Conservation (phyloP, 225 moss, liverwort and hornwort genomes). For the Anthoceros angustus region DNA sequence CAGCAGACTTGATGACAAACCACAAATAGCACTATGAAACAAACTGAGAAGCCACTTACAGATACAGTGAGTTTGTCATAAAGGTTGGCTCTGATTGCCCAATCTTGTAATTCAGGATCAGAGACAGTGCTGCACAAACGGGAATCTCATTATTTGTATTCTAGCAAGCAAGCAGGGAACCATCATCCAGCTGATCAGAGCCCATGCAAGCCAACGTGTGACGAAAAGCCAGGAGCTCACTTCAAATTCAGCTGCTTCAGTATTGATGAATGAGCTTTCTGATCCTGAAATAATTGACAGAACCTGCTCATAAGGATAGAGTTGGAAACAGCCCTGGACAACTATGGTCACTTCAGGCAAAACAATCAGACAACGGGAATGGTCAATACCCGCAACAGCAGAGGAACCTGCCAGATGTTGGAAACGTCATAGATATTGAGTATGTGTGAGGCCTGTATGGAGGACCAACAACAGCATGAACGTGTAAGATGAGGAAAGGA, state of each 20-base stretch:
- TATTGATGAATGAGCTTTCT: not conserved
- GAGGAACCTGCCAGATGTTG: conserved; percentile 92
- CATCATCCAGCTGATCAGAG: not conserved
- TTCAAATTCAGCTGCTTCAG: not conserved
- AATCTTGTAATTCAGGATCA: not conserved
- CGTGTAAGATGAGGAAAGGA: not conserved
- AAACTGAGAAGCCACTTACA: not conserved
- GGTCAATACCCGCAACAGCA: conserved; percentile 52
- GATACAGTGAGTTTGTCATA: not conserved
- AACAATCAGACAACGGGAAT: not conserved
- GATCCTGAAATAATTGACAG: not conserved
- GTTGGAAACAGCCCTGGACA: not conserved
- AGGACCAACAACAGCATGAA: not conserved
- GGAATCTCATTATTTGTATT: not conserved
- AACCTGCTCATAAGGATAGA: not conserved
- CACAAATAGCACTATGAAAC: too few relatives aligned
- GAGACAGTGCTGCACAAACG: not conserved
- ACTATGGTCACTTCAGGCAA: not conserved
- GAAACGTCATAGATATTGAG: conserved; percentile 75
- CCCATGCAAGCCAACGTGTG: not conserved
- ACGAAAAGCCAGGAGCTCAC: not conserved
- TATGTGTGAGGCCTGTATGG: conserved; percentile 51
- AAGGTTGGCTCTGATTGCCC: not conserved
- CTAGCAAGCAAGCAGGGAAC: not conserved
- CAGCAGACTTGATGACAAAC: too few relatives aligned